Evolutionary conservation across 2,329 filamentous ascomycete genomes (phyloP).

Genomic region (Trichoderma harzianum): DNA sequence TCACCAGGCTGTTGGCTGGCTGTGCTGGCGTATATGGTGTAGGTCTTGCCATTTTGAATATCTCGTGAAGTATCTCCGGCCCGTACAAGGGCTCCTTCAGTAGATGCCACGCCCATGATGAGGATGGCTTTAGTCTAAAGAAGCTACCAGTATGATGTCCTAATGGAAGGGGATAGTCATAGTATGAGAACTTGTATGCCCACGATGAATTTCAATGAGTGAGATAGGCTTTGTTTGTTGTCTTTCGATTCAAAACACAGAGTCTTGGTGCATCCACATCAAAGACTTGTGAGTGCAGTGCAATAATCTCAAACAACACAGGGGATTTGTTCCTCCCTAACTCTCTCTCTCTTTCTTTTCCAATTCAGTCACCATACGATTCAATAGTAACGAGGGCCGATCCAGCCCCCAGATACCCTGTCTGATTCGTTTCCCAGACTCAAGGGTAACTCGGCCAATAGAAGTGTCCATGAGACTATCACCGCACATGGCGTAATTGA

Average conservation of each 20-base stretch:
- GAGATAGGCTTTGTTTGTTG: neutral
- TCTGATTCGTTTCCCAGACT: neutral
- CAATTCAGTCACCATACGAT: neutral
- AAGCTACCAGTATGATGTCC: neutral
- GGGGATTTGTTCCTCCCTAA: neutral
- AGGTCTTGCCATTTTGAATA: neutral
- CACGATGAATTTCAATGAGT: neutral
- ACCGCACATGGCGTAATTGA: neutral
- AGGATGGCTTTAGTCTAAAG: neutral
- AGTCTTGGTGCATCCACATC: neutral
- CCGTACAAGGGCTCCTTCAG: neutral
- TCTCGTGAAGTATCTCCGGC: neutral
- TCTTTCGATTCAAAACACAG: neutral
- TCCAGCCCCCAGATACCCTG: neutral
- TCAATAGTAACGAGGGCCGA: neutral
- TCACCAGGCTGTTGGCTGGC: neutral
- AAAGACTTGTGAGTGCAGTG: neutral
- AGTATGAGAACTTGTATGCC: neutral
- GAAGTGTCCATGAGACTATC: neutral
- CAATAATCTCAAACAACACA: neutral
- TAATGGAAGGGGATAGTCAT: neutral
- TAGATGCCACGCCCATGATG: neutral
- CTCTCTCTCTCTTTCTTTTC: neutral
- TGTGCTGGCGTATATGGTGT: neutral
- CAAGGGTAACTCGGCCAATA: neutral